Evolutionary conservation across 2,329 filamentous ascomycete species (phyloP).

Genomic region (Ophiostoma tasmaniense): DNA sequence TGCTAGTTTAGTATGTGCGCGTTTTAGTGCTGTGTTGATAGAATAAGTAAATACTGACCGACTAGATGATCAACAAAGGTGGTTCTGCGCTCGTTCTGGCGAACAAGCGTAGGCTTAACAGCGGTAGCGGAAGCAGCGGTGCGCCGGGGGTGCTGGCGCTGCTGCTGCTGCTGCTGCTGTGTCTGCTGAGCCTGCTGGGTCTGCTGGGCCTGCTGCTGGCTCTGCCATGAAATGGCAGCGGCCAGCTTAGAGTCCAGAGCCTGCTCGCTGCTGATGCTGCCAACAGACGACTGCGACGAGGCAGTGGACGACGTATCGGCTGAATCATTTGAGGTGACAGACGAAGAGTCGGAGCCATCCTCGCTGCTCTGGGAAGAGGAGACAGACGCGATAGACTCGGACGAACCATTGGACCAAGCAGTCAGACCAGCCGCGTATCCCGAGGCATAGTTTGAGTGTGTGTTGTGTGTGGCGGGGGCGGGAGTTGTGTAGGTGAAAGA

Average conservation of each 20-base stretch:
- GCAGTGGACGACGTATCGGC: slow-evolving; percentile 22
- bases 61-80: slow-evolving; percentile 96
- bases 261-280: slow-evolving; percentile 16
- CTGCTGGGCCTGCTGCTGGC: slow-evolving; percentile 12
- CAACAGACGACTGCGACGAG: slow-evolving; percentile 20
- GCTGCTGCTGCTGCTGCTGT: slow-evolving; percentile 19
- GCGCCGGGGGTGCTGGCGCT: slow-evolving; percentile 56
- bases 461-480: slow-evolving; percentile 40
- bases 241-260: slow-evolving; percentile 12
- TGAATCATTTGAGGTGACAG: slow-evolving; percentile 9
- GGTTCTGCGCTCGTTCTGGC: slow-evolving; percentile 85
- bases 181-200: slow-evolving; percentile 4
- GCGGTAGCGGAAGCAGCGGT: slow-evolving; percentile 48
- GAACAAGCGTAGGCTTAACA: slow-evolving; percentile 65
- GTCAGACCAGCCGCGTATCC: slow-evolving; percentile 35
- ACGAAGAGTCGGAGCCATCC: slow-evolving; percentile 21
- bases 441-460: slow-evolving; percentile 29
- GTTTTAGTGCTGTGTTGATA: neutral
- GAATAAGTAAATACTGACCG: slow-evolving; percentile 56
- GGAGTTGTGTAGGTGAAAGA: slow-evolving; percentile 33
- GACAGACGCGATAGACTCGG: slow-evolving; percentile 23
- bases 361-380: slow-evolving; percentile 16
- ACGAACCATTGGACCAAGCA: slow-evolving; percentile 61
- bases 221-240: slow-evolving; percentile 15
- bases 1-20: slow-evolving; percentile 33